Conservation (phyloP, 2,329 filamentous ascomycete genomes). For the Penicillium sp. region DNA sequence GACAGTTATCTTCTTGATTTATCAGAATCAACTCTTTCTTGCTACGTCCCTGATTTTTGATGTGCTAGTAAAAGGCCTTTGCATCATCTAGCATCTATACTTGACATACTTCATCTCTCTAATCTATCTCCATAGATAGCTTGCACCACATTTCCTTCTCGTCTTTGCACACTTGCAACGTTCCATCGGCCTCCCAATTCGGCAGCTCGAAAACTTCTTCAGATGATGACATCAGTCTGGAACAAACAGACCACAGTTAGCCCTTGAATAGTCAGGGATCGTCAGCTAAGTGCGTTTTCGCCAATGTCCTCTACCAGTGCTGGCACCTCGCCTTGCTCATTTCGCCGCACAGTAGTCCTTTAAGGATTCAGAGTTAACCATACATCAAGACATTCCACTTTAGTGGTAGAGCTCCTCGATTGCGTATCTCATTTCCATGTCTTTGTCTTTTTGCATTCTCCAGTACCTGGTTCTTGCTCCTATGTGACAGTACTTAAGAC, state of each 20-base stretch:
- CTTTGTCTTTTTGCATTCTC: background rate
- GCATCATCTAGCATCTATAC: too few species aligned
- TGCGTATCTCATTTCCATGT: background rate
- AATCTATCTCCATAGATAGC: too few species aligned
- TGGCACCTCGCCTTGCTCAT: background rate
- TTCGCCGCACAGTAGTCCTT: background rate
- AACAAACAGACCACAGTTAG: background rate
- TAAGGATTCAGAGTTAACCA: too few species aligned
- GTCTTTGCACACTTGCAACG: background rate
- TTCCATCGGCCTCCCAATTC: background rate
- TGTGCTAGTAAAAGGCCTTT: too few species aligned
- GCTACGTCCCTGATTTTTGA: too few species aligned
- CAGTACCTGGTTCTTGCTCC: background rate
- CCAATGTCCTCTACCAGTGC: background rate
- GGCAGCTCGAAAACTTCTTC: background rate
- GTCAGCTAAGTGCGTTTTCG: background rate
- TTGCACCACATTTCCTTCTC: background rate
- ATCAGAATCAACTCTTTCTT: too few species aligned
- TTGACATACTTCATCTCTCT: too few species aligned
- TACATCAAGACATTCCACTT: background rate
- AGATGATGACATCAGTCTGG: conserved; percentile 18
- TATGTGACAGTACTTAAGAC: background rate
- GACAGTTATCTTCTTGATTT: background rate
- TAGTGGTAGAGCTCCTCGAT: background rate
- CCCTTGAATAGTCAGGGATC: conserved; percentile 15